These are phyloP conservation scores for Zymoseptoria brevis DNA, from an alignment of 2,329 filamentous ascomycete genomes.

Conservation along the genomic window DNA sequence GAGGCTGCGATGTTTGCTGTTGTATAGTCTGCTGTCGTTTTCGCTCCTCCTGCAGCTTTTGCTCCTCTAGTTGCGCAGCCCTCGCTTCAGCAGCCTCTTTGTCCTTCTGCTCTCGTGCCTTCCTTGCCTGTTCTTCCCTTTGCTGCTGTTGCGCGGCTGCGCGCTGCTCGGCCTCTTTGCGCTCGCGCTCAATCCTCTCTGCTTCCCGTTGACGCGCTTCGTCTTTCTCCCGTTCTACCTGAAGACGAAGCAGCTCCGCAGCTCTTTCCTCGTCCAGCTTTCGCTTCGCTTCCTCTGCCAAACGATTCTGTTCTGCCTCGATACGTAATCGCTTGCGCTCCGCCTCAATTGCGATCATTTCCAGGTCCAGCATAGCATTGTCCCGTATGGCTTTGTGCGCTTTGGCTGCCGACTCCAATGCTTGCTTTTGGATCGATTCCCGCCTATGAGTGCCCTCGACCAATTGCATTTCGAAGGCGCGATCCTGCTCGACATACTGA, in stretches of 20 bases:
- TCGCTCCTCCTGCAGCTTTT: slow-evolving; percentile 4
- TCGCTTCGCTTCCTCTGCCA: slow-evolving; percentile 8
- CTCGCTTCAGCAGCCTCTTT: neutral
- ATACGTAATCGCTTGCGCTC: slow-evolving; percentile 8
- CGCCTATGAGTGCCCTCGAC: slow-evolving; percentile 13
- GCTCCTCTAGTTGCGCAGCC: neutral
- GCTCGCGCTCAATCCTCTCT: slow-evolving; percentile 2
- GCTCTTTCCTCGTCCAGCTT: slow-evolving; percentile 9
- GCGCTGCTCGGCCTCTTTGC: slow-evolving; percentile 1
- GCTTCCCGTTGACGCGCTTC: slow-evolving; percentile 2
- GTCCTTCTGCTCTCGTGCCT: neutral
- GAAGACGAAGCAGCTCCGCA: slow-evolving; percentile 2
- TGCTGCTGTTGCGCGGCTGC: slow-evolving; percentile 1
- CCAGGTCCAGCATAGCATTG: slow-evolving; percentile 10
- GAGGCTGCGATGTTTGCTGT: neutral
- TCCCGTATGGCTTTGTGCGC: slow-evolving; percentile 13
- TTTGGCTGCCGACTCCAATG: slow-evolving; percentile 12
- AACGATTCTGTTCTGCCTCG: slow-evolving; percentile 9
- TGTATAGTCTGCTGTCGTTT: neutral
- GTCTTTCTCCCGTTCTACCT: slow-evolving; percentile 8
- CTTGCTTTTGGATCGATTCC: slow-evolving; percentile 14
- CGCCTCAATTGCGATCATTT: slow-evolving; percentile 11
- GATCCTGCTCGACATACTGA: slow-evolving; percentile 11
- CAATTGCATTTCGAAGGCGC: slow-evolving; percentile 11
- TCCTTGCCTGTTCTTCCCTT: slow-evolving; percentile 3